phyloP scores from a whole-genome alignment of 2,329 filamentous ascomycete genomes.

The Parascedosporium putredinis region DNA sequence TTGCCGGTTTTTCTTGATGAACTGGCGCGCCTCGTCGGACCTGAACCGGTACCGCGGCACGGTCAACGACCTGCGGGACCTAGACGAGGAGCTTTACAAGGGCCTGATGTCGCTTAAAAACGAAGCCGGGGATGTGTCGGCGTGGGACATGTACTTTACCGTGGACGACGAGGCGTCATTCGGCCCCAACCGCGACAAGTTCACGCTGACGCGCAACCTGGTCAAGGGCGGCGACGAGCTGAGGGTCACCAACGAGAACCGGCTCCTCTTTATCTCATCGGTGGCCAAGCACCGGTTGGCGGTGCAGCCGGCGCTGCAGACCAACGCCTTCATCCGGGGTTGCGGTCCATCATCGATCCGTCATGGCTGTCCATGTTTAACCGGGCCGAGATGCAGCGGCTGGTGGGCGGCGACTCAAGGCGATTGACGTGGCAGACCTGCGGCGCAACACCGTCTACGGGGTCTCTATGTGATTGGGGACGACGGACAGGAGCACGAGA shows the following conservation, averaged over 20 bases:
- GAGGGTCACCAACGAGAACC: conserved; percentile 81
- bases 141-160: conserved; percentile 67
- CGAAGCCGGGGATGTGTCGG: conserved; percentile 67
- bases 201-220: conserved; percentile 62
- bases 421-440: conserved; percentile 81
- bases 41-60: conserved; percentile 61
- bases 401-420: conserved; percentile 78
- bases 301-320: conserved; percentile 70
- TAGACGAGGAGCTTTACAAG: conserved; percentile 84
- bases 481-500: conserved; percentile 76
- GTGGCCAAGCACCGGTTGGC: conserved; percentile 81
- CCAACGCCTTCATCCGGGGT: conserved; percentile 78
- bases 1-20: conserved; percentile 91
- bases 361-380: conserved; percentile 99
- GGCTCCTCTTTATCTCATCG: conserved; percentile 87
- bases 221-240: conserved; percentile 66
- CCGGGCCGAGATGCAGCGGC: conserved; percentile 82
- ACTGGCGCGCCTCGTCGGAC: conserved; percentile 55
- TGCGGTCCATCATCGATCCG: conserved; percentile 80
- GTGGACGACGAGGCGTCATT: conserved; percentile 59
- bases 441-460: conserved; percentile 77
- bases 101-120: conserved; percentile 78
- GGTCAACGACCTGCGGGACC: conserved; percentile 84
- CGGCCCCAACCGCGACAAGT: conserved; percentile 28
- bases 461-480: conserved; percentile 86